Evolutionary conservation across 2,329 filamentous ascomycete species (phyloP).

Genomic region (Sclerotinia borealis): DNA sequence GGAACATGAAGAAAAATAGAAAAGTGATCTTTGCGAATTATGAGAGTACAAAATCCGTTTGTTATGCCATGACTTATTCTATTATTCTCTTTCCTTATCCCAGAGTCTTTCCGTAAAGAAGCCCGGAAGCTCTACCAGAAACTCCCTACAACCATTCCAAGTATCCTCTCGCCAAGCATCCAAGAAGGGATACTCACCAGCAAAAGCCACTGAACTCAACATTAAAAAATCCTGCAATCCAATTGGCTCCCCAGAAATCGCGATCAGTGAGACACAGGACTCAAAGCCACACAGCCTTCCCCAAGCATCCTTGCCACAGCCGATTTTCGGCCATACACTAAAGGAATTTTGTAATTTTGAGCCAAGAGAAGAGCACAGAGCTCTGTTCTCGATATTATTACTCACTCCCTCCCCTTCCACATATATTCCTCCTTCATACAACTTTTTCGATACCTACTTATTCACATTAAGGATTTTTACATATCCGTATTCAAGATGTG

Average conservation of each 20-base stretch:
- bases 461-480: neutral
- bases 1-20: neutral
- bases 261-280: neutral
- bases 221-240: neutral
- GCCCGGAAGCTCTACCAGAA: neutral
- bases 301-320: neutral
- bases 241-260: neutral
- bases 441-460: neutral
- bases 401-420: neutral
- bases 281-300: neutral
- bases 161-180: neutral
- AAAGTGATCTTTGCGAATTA: neutral
- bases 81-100: neutral
- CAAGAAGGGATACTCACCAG: neutral
- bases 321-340: conserved; percentile 5
- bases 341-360: neutral
- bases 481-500: conserved; percentile 18
- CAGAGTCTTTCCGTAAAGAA: neutral
- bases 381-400: conserved; percentile 1
- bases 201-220: neutral
- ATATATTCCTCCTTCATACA: no score
- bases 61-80: neutral
- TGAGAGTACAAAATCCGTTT: neutral
- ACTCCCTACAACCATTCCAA: neutral
- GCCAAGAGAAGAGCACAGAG: neutral